Percentiles rank a stretch among this genome's conserved stretches.
phyloP scores from a whole-genome alignment of 2,329 filamentous ascomycete species.

The Hypoxylon sp. region DNA sequence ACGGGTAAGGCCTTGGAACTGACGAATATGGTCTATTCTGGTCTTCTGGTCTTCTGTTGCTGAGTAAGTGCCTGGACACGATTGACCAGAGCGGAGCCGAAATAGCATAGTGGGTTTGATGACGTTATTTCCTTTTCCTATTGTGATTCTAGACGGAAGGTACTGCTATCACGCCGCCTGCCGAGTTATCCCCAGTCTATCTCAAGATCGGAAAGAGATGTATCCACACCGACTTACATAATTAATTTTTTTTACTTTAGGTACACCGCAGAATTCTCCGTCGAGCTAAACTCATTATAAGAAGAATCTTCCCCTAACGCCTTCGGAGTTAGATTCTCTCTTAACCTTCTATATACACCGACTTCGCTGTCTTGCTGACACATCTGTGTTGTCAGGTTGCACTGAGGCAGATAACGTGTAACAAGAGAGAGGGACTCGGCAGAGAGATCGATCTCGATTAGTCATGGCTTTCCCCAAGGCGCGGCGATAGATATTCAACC shows the following conservation, averaged over 20 bases:
- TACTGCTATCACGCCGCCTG: slow-evolving; percentile 27
- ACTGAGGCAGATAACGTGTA: slow-evolving; percentile 1
- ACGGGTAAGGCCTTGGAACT: background rate
- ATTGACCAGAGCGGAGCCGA: slow-evolving; percentile 20
- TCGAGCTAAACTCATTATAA: slow-evolving; percentile 5
- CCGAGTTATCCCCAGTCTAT: slow-evolving; percentile 31
- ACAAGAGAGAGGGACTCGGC: slow-evolving; percentile 1
- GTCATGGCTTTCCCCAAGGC: slow-evolving; percentile 17
- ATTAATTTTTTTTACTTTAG: background rate
- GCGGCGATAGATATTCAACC: slow-evolving; percentile 10
- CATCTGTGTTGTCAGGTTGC: background rate
- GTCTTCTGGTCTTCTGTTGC: background rate
- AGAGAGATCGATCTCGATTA: slow-evolving; percentile 30
- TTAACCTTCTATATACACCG: background rate
- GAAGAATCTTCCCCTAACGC: slow-evolving; percentile 7
- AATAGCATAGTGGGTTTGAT: slow-evolving; percentile 13
- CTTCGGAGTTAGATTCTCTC: slow-evolving; percentile 12
- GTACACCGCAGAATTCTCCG: slow-evolving; percentile 5
- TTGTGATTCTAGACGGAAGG: slow-evolving; percentile 23
- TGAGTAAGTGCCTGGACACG: slow-evolving; percentile 8
- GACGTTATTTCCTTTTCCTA: slow-evolving; percentile 23
- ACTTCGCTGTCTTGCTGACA: slow-evolving; percentile 1
- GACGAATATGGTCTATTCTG: background rate
- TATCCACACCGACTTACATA: slow-evolving; percentile 11
- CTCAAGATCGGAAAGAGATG: background rate